Evolutionary conservation across 2,329 filamentous ascomycete genomes (phyloP).

Genomic region (Ustulina deusta): DNA sequence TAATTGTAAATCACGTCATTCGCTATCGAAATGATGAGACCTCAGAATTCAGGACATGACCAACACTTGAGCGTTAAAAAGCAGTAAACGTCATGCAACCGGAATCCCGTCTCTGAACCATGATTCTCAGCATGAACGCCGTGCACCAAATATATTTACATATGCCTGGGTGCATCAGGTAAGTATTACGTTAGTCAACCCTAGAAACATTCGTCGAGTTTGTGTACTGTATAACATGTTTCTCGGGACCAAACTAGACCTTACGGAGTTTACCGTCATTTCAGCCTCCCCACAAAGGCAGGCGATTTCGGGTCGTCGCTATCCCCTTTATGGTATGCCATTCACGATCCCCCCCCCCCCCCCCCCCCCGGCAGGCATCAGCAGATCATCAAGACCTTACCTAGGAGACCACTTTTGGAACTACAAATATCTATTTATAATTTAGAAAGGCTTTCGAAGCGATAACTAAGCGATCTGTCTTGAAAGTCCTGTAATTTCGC

Average conservation of each 20-base stretch:
- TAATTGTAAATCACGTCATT: constrained; percentile 24
- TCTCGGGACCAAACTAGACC: neutral
- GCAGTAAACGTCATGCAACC: neutral
- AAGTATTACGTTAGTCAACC: neutral
- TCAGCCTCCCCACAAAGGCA: constrained; percentile 18
- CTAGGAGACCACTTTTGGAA: neutral
- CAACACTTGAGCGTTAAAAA: neutral
- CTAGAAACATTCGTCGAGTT: neutral
- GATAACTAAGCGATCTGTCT: neutral
- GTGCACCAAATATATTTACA: neutral
- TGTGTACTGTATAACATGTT: neutral
- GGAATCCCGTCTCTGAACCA: neutral
- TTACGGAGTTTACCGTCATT: constrained; percentile 28
- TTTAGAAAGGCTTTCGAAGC: constrained; percentile 7
- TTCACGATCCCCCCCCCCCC: too few species aligned
- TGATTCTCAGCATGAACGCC: neutral
- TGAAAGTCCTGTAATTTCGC: neutral
- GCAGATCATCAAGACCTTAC: constrained; percentile 4
- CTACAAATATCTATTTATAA: constrained; percentile 23
- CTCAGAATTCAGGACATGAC: neutral
- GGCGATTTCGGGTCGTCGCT: neutral
- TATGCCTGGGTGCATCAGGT: neutral
- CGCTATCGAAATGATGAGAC: constrained; percentile 12
- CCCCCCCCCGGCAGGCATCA: neutral
- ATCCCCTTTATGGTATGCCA: constrained; percentile 13